These are phyloP conservation scores for Phaffomyces antillensis DNA, from an alignment of 805 yeast genomes.

Conservation along the genomic window DNA sequence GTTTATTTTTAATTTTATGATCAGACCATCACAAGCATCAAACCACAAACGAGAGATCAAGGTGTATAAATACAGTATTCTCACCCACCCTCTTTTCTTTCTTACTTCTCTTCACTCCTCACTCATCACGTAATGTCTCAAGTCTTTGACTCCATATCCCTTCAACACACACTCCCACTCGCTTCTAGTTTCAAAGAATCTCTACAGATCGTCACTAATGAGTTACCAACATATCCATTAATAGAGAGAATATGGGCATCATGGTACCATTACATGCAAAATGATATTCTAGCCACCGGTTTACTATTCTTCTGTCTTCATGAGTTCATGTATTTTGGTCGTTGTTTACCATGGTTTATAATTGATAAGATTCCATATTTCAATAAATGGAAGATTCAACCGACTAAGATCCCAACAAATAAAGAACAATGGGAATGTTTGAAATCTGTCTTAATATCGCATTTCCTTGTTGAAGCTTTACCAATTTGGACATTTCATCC, in stretches of 20 bases:
- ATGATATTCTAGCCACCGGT: conserved; percentile 91
- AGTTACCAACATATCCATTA: background rate
- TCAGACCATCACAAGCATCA: no score
- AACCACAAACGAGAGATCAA: no score
- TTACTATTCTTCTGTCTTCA: conserved; percentile 73
- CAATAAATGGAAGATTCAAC: conserved; percentile 84
- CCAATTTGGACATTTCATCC: conserved; percentile 98
- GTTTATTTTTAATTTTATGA: background rate
- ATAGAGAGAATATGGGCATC: conserved; percentile 82
- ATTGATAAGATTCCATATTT: conserved; percentile 83
- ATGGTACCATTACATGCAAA: conserved; percentile 77
- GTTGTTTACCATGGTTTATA: conserved; percentile 89
- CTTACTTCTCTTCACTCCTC: no score
- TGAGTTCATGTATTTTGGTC: conserved; percentile 84
- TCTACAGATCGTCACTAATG: no score
- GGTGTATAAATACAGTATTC: no score
- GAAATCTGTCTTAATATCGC: conserved; percentile 76
- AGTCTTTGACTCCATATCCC: no score
- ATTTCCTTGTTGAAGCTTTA: conserved; percentile 86
- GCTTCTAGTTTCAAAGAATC: no score
- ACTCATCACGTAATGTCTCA: no score
- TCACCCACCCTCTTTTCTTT: no score
- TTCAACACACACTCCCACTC: no score
- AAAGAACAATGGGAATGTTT: conserved; percentile 92
- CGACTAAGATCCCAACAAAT: conserved; percentile 68